These are phyloP conservation scores for Stenogyne calaminthoides DNA, from an alignment of 305 asterid species.

Conservation along the genomic window DNA sequence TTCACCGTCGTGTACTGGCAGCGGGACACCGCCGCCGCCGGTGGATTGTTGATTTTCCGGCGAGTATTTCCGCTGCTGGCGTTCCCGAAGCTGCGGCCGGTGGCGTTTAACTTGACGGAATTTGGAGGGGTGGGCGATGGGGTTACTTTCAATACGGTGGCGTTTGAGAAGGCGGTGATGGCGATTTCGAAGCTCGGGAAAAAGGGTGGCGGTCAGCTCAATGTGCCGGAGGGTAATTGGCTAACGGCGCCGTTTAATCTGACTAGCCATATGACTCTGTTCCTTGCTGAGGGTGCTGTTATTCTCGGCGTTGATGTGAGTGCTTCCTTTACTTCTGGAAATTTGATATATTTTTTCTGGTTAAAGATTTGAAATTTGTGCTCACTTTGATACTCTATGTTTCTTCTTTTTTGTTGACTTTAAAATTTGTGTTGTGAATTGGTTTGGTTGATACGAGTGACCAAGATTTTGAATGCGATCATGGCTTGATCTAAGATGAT, in stretches of 20 bases:
- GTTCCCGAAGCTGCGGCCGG: conserved; percentile 61
- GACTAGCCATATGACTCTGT: conserved; percentile 86
- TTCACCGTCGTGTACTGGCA: conserved; percentile 64
- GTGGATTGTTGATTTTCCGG: conserved; percentile 53
- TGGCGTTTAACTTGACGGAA: conserved; percentile 70
- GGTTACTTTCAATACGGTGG: conserved; percentile 68
- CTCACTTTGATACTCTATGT: not conserved
- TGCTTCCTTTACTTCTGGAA: conserved; percentile 5
- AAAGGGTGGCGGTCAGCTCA: conserved; percentile 91
- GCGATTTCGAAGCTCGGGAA: conserved; percentile 67
- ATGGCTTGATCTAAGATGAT: conserved; percentile 1
- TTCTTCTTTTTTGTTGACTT: conserved; percentile 2
- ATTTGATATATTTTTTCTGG: not conserved
- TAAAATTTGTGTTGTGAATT: not conserved
- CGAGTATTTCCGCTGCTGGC: conserved; percentile 41
- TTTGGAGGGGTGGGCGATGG: conserved; percentile 95
- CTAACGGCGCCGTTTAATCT: conserved; percentile 92
- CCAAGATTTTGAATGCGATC: not conserved
- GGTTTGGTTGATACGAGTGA: not conserved
- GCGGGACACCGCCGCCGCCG: conserved; percentile 43
- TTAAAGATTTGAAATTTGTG: conserved; percentile 24
- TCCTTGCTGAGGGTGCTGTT: conserved; percentile 85
- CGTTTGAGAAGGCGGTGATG: conserved; percentile 72
- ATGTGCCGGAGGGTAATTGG: conserved; percentile 89
- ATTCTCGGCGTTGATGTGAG: conserved; percentile 81